These are phyloP conservation scores for barrel medic (Medicago truncatula) DNA, from an alignment of 306 rosid species.

Conservation along the genomic window DNA sequence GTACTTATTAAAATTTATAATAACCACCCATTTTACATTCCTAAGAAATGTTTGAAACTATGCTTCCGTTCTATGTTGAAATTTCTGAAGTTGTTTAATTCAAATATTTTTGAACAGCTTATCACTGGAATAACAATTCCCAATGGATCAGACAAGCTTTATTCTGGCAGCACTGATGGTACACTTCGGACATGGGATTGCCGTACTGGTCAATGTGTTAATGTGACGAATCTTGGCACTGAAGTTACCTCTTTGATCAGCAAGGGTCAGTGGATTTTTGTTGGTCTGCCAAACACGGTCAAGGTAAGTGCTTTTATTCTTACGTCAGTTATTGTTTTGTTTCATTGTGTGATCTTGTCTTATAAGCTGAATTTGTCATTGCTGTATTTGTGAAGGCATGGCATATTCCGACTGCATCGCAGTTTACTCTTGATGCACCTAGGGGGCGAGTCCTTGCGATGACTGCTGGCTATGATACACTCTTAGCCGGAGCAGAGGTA, in stretches of 20 bases:
- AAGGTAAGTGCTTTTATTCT: slow-evolving; percentile 40
- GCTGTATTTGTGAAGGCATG: slow-evolving; percentile 51
- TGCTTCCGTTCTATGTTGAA: background rate
- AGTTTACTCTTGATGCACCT: slow-evolving; percentile 50
- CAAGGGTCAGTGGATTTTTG: slow-evolving; percentile 57
- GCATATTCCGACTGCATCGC: slow-evolving; percentile 43
- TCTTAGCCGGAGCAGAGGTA: slow-evolving; percentile 57
- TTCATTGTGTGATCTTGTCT: background rate
- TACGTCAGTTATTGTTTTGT: background rate
- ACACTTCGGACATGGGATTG: slow-evolving; percentile 57
- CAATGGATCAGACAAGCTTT: slow-evolving; percentile 44
- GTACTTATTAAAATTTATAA: slow-evolving; percentile 14
- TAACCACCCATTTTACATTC: background rate
- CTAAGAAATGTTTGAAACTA: background rate
- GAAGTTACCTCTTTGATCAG: slow-evolving; percentile 49
- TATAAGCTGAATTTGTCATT: slow-evolving; percentile 11
- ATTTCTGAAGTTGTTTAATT: background rate
- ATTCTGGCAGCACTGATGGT: slow-evolving; percentile 48
- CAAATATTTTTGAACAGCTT: slow-evolving; percentile 31
- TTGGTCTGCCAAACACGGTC: slow-evolving; percentile 50
- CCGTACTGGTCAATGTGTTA: slow-evolving; percentile 46
- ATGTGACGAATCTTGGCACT: slow-evolving; percentile 29
- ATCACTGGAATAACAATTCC: slow-evolving; percentile 53
- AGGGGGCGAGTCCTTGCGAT: slow-evolving; percentile 47
- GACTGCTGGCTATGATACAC: slow-evolving; percentile 45